Percentiles rank a stretch among this genome's conserved stretches.
Conservation (phyloP, 1,139 yeast species). For the Pichia sp. region DNA sequence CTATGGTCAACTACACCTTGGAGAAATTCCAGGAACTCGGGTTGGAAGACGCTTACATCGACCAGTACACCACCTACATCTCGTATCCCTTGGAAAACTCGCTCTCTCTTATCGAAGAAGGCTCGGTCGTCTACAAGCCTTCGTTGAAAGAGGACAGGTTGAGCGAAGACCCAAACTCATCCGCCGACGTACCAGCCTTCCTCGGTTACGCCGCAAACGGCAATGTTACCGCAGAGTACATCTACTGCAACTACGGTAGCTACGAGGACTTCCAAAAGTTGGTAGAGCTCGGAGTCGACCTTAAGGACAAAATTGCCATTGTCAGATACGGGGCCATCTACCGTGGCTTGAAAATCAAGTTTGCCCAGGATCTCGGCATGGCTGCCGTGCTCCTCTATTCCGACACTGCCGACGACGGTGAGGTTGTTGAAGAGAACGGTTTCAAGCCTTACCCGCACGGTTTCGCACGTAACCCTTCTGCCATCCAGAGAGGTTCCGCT, state of each 20-base stretch:
- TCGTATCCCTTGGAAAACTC: slow-evolving; percentile 59
- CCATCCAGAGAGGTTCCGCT: slow-evolving; percentile 80
- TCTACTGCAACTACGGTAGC: slow-evolving; percentile 63
- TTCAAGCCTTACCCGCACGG: slow-evolving; percentile 61
- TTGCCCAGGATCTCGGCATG: slow-evolving; percentile 64
- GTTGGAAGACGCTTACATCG: slow-evolving; percentile 44
- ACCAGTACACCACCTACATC: slow-evolving; percentile 55
- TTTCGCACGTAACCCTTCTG: slow-evolving; percentile 63
- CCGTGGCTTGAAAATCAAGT: slow-evolving; percentile 65
- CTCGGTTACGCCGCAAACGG: slow-evolving; percentile 71
- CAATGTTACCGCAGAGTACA: slow-evolving; percentile 53
- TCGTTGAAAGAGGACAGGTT: slow-evolving; percentile 67
- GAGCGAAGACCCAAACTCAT: slow-evolving; percentile 65
- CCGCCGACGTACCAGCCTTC: slow-evolving; percentile 51
- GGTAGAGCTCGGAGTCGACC: slow-evolving; percentile 41
- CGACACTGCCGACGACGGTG: slow-evolving; percentile 66
- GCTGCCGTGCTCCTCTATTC: slow-evolving; percentile 56
- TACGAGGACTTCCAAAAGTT: slow-evolving; percentile 49
- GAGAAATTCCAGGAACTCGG: slow-evolving; percentile 63
- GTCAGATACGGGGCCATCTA: slow-evolving; percentile 57
- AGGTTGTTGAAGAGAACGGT: slow-evolving; percentile 46
- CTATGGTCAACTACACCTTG: slow-evolving; percentile 63
- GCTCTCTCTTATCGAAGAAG: slow-evolving; percentile 39
- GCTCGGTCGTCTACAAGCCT: slow-evolving; percentile 47
- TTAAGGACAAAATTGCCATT: slow-evolving; percentile 53